Conservation (phyloP, 73 alveolate genomes). For the Tetrahymena borealis region DNA sequence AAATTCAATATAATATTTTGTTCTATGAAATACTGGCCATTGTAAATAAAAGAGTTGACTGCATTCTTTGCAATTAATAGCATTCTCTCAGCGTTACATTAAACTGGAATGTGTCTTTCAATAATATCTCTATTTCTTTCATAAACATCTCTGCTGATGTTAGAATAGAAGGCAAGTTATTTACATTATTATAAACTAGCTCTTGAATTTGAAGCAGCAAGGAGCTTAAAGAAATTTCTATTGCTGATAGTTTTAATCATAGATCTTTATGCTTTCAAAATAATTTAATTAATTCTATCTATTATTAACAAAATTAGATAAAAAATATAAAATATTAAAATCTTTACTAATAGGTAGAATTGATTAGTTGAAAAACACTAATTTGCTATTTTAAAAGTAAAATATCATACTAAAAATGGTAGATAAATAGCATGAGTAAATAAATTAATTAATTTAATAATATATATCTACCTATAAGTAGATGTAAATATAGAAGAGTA, state of each 20-base stretch:
- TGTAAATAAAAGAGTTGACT: conserved; percentile 21
- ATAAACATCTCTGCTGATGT: background rate
- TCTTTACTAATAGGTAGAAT: background rate
- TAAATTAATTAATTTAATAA: too few species aligned
- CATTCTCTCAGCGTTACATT: conserved; percentile 19
- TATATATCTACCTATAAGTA: too few species aligned
- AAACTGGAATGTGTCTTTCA: conserved; percentile 4
- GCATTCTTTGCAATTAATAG: conserved; percentile 14
- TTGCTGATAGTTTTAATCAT: background rate
- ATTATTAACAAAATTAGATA: background rate
- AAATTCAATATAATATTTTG: background rate
- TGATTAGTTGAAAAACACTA: background rate
- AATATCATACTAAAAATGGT: too few species aligned
- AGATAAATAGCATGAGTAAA: too few species aligned
- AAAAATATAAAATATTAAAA: background rate
- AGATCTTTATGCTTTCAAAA: background rate
- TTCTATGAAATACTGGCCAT: background rate
- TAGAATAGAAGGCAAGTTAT: background rate
- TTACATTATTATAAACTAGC: background rate
- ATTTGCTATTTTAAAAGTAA: background rate
- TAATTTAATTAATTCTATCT: background rate
- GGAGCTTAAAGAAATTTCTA: background rate
- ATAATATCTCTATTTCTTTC: conserved; percentile 17
- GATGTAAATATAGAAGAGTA: too few species aligned
- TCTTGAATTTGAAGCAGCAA: background rate